A percentile compares a stretch with the other conserved stretches of the same genome.
Conservation (phyloP, 225 moss, liverwort and hornwort species). For the Polytrichum commune region DNA sequence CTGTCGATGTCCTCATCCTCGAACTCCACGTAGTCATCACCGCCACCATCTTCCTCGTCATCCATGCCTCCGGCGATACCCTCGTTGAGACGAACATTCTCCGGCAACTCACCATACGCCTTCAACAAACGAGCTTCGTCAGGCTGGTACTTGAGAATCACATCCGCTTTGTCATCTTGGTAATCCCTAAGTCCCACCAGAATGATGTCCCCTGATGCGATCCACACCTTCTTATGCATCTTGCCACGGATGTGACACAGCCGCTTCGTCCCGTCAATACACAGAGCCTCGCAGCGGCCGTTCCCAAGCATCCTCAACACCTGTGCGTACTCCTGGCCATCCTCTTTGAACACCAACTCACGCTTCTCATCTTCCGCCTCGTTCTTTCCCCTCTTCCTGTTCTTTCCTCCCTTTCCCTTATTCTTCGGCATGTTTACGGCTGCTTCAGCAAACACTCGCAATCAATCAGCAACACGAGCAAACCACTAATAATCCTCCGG, state of each 20-base stretch:
- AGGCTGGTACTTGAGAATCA: slow-evolving; percentile 64
- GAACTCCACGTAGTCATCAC: slow-evolving; percentile 63
- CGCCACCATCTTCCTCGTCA: slow-evolving; percentile 62
- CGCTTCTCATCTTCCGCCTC: slow-evolving; percentile 77
- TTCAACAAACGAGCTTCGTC: slow-evolving; percentile 58
- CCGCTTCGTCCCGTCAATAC: slow-evolving; percentile 67
- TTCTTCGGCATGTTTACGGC: slow-evolving; percentile 61
- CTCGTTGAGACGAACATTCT: slow-evolving; percentile 67
- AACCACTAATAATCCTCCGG: too few species aligned
- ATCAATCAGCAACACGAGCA: too few species aligned
- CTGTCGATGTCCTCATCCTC: slow-evolving; percentile 69
- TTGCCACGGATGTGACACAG: slow-evolving; percentile 68
- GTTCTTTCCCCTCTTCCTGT: slow-evolving; percentile 74
- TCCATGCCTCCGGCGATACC: slow-evolving; percentile 74
- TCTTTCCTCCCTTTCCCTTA: slow-evolving; percentile 85
- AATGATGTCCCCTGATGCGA: slow-evolving; percentile 69
- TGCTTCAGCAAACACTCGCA: background rate
- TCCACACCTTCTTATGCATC: slow-evolving; percentile 88
- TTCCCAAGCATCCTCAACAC: slow-evolving; percentile 71
- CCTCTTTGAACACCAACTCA: slow-evolving; percentile 76
- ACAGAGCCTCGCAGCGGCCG: slow-evolving; percentile 65
- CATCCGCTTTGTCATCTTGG: slow-evolving; percentile 68
- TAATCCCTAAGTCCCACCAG: slow-evolving; percentile 61
- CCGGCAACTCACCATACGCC: slow-evolving; percentile 60
- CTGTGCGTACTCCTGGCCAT: slow-evolving; percentile 74